Conservation (phyloP, 164 flowering plant genomes). For the Malania oleifera region DNA sequence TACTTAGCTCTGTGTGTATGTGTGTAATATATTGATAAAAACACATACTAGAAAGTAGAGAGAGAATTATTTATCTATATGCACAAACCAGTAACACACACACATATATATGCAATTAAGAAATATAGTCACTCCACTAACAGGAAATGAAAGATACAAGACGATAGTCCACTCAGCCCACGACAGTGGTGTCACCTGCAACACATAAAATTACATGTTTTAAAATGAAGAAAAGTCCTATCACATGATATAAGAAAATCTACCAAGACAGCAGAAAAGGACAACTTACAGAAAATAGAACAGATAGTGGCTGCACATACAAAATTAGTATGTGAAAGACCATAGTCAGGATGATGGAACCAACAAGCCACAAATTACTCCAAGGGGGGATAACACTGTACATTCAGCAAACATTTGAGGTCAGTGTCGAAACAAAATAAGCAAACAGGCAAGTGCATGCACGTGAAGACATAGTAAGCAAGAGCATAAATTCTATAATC, state of each 20-base stretch:
- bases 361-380: slow-evolving; percentile 98
- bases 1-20: no score
- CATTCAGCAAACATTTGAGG: slow-evolving; percentile 5
- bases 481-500: no score
- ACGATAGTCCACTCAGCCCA: slow-evolving; percentile 88
- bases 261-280: slow-evolving; percentile 7
- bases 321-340: slow-evolving; percentile 80
- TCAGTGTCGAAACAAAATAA: background rate
- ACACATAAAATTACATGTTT: slow-evolving; percentile 2
- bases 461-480: no score
- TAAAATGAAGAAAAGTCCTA: background rate
- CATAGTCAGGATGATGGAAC: slow-evolving; percentile 83
- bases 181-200: slow-evolving; percentile 88
- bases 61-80: no score
- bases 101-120: no score
- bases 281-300: slow-evolving; percentile 92
- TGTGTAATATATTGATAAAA: no score
- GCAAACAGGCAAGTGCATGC: no score
- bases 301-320: slow-evolving; percentile 75
- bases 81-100: no score
- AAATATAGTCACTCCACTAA: slow-evolving; percentile 32
- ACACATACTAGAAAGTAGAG: no score
- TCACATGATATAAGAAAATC: background rate
- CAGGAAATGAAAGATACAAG: slow-evolving; percentile 91
- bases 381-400: slow-evolving; percentile 82